phyloP scores from a whole-genome alignment of 768 basidiomycete genomes.

The Solioccasus polychromus region DNA sequence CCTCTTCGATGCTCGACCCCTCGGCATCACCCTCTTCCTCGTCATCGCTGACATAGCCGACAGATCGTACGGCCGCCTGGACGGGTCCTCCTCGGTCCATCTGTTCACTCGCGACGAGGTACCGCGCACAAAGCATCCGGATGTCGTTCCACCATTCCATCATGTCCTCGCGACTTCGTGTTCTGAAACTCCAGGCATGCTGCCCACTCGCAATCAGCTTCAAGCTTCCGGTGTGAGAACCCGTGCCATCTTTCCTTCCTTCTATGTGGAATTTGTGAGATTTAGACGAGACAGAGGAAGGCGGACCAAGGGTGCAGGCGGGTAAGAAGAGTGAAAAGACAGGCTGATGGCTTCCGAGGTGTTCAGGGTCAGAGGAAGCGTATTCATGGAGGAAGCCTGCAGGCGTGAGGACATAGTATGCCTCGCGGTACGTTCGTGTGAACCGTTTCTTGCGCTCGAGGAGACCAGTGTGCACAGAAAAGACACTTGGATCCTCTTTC shows the following conservation, averaged over 20 bases:
- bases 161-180: conserved; percentile 91
- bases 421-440: conserved; percentile 81
- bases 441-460: conserved; percentile 96
- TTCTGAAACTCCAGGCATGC: conserved; percentile 87
- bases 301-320: conserved; percentile 92
- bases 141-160: conserved; percentile 99
- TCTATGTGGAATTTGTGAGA: conserved; percentile 98
- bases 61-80: conserved; percentile 85
- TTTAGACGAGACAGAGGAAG: conserved; percentile 60
- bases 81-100: conserved; percentile 93
- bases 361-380: conserved; percentile 66
- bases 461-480: conserved; percentile 83
- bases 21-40: conserved; percentile 57
- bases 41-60: conserved; percentile 85
- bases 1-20: conserved; percentile 47
- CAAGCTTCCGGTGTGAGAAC: conserved; percentile 54
- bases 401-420: conserved; percentile 90
- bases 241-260: conserved; percentile 78
- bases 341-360: conserved; percentile 51
- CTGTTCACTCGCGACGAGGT: conserved; percentile 90
- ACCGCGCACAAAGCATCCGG: conserved; percentile 88
- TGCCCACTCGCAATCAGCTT: conserved; percentile 39
- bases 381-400: conserved; percentile 97
- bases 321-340: conserved; percentile 90
- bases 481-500: conserved; percentile 85